A percentile compares a stretch with the other conserved stretches of the same genome.
Evolutionary conservation across 495 filamentous ascomycete genomes (phyloP).

Genomic region (Gamarada debralockiae): DNA sequence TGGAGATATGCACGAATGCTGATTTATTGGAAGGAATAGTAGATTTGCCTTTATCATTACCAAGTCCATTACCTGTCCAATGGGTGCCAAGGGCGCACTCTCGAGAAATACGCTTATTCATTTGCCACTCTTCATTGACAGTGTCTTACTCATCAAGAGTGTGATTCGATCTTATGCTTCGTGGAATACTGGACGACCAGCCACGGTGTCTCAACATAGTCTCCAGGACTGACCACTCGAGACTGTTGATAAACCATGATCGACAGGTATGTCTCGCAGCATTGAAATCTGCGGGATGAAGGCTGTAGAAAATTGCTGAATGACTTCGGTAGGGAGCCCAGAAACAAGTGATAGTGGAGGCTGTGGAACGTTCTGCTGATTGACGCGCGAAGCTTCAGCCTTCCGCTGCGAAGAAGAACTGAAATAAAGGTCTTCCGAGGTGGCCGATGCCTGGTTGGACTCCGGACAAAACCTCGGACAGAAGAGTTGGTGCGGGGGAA

Average conservation of each 20-base stretch:
- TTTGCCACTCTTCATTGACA: constrained; percentile 45
- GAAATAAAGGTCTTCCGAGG: not conserved
- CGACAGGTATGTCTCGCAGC: constrained; percentile 62
- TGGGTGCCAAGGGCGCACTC: constrained; percentile 55
- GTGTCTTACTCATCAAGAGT: constrained; percentile 11
- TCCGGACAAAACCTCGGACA: not conserved
- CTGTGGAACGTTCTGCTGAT: not conserved
- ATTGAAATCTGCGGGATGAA: constrained; percentile 61
- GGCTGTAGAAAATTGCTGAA: constrained; percentile 55
- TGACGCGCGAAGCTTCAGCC: no score
- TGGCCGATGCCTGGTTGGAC: not conserved
- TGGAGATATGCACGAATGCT: constrained; percentile 14
- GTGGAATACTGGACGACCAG: constrained; percentile 48
- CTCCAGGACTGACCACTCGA: constrained; percentile 49
- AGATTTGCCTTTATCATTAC: constrained; percentile 14
- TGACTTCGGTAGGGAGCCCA: constrained; percentile 54
- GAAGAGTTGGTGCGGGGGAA: not conserved
- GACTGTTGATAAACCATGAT: constrained; percentile 60
- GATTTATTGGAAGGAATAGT: constrained; percentile 21
- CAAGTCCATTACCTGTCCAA: constrained; percentile 41
- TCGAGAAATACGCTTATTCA: constrained; percentile 57
- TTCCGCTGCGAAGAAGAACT: constrained; percentile 6
- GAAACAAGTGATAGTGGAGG: constrained; percentile 15
- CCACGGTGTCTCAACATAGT: constrained; percentile 53
- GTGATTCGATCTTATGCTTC: constrained; percentile 31